phyloP scores from a whole-genome alignment of 116 monocot genomes.

The Trichopus zeylanicus region DNA sequence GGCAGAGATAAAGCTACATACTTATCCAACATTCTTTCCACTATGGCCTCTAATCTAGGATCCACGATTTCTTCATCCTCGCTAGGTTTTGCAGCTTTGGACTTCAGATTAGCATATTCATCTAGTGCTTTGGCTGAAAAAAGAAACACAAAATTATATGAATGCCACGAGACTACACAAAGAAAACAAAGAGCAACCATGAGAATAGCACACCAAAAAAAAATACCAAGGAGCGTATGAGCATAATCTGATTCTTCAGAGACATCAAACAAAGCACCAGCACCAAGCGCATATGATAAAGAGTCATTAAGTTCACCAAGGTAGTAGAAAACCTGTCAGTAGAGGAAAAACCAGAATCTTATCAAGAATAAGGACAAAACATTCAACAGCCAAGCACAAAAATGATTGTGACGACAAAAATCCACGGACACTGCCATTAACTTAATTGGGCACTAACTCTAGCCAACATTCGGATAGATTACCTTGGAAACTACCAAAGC shows the following conservation, averaged over 20 bases:
- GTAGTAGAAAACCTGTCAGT: slow-evolving; percentile 80
- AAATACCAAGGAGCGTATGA: slow-evolving; percentile 66
- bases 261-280: slow-evolving; percentile 91
- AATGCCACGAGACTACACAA: slow-evolving; percentile 31
- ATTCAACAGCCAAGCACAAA: slow-evolving; percentile 12
- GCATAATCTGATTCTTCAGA: slow-evolving; percentile 94
- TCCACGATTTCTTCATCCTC: slow-evolving; percentile 46
- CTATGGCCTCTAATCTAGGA: slow-evolving; percentile 86
- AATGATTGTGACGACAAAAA: background rate
- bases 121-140: slow-evolving; percentile 83
- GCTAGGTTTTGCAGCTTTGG: slow-evolving; percentile 33
- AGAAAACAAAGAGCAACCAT: background rate
- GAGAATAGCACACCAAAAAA: background rate
- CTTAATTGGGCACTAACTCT: background rate
- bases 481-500: slow-evolving; percentile 93
- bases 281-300: slow-evolving; percentile 91
- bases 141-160: slow-evolving; percentile 7
- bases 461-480: background rate
- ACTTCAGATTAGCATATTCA: slow-evolving; percentile 83
- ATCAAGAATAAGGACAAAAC: background rate
- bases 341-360: background rate
- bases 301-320: slow-evolving; percentile 95
- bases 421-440: background rate
- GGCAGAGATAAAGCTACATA: slow-evolving; percentile 41
- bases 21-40: slow-evolving; percentile 96